Evolutionary conservation across 768 basidiomycete species (phyloP).

Genomic region (Chlorophyllum brunneum): DNA sequence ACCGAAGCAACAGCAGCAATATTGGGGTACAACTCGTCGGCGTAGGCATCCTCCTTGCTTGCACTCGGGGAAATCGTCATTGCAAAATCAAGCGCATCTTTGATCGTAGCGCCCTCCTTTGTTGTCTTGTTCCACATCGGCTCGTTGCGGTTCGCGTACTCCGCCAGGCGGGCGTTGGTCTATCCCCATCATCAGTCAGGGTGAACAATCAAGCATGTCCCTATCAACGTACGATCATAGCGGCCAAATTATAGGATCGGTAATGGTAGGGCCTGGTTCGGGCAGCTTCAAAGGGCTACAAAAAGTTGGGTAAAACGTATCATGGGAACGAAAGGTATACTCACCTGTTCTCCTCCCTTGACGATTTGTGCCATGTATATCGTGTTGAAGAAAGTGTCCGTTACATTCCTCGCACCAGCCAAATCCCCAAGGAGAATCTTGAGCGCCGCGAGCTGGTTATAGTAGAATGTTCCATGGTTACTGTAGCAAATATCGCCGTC

Average conservation of each 20-base stretch:
- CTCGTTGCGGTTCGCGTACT: constrained; percentile 39
- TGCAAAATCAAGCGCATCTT: constrained; percentile 54
- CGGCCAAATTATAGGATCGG: constrained; percentile 62
- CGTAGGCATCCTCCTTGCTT: constrained; percentile 32
- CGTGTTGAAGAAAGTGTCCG: constrained; percentile 46
- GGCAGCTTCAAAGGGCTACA: constrained; percentile 53
- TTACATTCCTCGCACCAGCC: constrained; percentile 41
- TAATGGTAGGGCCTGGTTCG: constrained; percentile 68
- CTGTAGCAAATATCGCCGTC: constrained; percentile 24
- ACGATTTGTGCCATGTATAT: constrained; percentile 51
- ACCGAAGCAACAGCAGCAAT: constrained; percentile 52
- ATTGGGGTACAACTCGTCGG: constrained; percentile 50
- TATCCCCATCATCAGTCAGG: constrained; percentile 18
- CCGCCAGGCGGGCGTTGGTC: constrained; percentile 55
- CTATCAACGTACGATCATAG: constrained; percentile 52
- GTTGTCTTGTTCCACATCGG: constrained; percentile 48
- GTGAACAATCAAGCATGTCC: neutral
- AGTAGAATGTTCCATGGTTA: constrained; percentile 66
- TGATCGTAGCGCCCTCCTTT: constrained; percentile 48
- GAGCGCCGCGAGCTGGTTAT: constrained; percentile 53
- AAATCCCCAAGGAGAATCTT: constrained; percentile 51
- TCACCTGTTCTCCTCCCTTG: constrained; percentile 54
- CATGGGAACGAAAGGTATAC: constrained; percentile 6
- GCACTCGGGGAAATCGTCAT: constrained; percentile 39
- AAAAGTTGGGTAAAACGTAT: neutral